Evolutionary conservation across 176 grass and related monocot species (phyloP), one percentile per base, ranked within the genome.

Genomic region (Zea luxurians): DNA sequence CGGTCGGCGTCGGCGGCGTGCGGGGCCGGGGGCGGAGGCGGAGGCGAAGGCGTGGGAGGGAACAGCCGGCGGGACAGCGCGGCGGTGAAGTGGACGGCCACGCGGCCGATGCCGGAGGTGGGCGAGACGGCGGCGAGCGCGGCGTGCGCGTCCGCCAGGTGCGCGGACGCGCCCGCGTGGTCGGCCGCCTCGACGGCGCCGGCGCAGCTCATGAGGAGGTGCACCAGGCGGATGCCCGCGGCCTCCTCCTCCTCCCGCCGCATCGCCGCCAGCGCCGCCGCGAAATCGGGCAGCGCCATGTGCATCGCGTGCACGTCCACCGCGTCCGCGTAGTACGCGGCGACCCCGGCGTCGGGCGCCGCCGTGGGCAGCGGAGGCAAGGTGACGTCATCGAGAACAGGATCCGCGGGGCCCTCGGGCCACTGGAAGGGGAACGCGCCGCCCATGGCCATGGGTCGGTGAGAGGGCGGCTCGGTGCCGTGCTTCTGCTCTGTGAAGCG

Each of bases 131-230:
- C 64, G 4, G 91, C 69, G 4, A 94, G 89, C 15, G 83, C 49
- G 18, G 89, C 60, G 64, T 86, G 86, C 34, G 87, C 85, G 20
- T 92, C 83, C 20, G 85, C 66, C 1, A 97, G 67, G 13, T 65
- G 81, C 61, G 64, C 85, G 0, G 85, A 79, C 35, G 90, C 87
- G 27, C 62, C 69, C 7, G 67, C 77, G 80, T 50, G 57, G 76
- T 89, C 80, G 17, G 80, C 83, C 4, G 82, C 79, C 71, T 97
- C 84, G 11, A 97, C 60, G 9, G 91, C 84, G n/a, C 92, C 94
- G 4, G 91, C 94, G 68, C 94, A 97, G 84, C 91, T 92, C 86
- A 97, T 93, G 21, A 97, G 85, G 49, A 93, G 83, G 76, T 97
- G 90, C n/a, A 97, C 88, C 2, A 97, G 77, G 5, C 87, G 87